Evolutionary conservation across 2,329 filamentous ascomycete genomes (phyloP).

Genomic region (Coleophoma cylindrospora): DNA sequence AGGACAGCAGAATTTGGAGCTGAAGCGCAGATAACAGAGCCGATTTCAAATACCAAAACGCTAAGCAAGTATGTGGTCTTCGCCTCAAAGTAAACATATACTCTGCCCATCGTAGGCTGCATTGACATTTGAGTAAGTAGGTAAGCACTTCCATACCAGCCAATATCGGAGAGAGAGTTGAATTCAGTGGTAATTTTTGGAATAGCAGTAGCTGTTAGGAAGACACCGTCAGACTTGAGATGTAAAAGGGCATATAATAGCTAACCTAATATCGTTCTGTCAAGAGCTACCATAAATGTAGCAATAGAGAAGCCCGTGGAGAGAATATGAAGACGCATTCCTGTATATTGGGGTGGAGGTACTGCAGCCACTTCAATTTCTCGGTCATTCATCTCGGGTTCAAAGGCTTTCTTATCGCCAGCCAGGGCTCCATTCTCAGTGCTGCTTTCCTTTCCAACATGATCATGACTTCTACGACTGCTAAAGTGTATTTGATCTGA

Average conservation of each 20-base stretch:
- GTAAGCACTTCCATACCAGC: conserved; percentile 30
- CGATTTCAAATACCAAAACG: conserved; percentile 21
- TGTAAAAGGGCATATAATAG: background rate
- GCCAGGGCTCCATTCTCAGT: too few relatives aligned
- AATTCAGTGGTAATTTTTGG: conserved; percentile 31
- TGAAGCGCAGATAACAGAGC: conserved; percentile 20
- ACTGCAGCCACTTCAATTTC: too few relatives aligned
- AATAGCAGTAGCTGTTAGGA: conserved; percentile 24
- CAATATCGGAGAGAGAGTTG: conserved; percentile 27
- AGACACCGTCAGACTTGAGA: background rate
- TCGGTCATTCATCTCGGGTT: too few relatives aligned
- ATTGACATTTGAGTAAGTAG: conserved; percentile 25
- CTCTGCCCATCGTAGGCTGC: conserved; percentile 14
- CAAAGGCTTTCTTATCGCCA: too few relatives aligned
- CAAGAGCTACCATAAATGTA: background rate
- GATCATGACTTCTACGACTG: too few relatives aligned
- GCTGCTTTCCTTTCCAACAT: too few relatives aligned
- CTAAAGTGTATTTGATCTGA: too few relatives aligned
- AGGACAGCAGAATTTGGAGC: conserved; percentile 21
- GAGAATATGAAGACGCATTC: background rate
- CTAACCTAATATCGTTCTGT: background rate
- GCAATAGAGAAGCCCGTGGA: background rate
- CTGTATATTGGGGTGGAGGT: background rate
- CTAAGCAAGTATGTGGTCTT: conserved; percentile 13
- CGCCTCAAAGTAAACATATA: conserved; percentile 16